Percentiles rank a stretch among this genome's conserved stretches.
Evolutionary conservation across 768 basidiomycete genomes (phyloP).

Genomic region (Psilocybe cubensis): DNA sequence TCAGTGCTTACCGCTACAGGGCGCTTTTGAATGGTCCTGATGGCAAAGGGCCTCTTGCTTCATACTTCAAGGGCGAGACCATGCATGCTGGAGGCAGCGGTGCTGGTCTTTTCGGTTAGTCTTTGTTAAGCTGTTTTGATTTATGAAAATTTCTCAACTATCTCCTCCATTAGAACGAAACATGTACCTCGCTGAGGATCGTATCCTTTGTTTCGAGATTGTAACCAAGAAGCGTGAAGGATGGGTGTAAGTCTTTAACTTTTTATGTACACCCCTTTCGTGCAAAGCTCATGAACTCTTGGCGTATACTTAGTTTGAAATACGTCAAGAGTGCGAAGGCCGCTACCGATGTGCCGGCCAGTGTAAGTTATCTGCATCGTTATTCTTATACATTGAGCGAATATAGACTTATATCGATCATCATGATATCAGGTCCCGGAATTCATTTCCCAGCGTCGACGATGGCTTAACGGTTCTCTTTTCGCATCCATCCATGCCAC

Average conservation of each 20-base stretch:
- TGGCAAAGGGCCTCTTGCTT: constrained; percentile 88
- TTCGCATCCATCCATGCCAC: constrained; percentile 95
- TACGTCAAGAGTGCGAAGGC: constrained; percentile 96
- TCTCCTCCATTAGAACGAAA: constrained; percentile 57
- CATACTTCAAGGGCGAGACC: constrained; percentile 92
- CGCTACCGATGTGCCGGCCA: constrained; percentile 93
- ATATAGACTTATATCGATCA: constrained; percentile 9
- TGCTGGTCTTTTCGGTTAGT: constrained; percentile 72
- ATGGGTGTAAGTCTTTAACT: constrained; percentile 68
- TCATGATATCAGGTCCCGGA: constrained; percentile 65
- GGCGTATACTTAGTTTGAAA: constrained; percentile 53
- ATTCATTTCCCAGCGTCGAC: constrained; percentile 92
- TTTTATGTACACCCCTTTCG: constrained; percentile 4
- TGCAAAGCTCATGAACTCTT: constrained; percentile 8
- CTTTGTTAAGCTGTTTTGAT: neutral
- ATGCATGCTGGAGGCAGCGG: constrained; percentile 69
- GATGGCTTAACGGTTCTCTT: constrained; percentile 88
- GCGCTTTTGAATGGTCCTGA: constrained; percentile 86
- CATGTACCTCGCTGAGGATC: constrained; percentile 92
- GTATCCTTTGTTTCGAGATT: constrained; percentile 93
- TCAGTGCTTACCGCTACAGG: constrained; percentile 89
- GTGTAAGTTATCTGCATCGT: constrained; percentile 40
- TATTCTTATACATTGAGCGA: constrained; percentile 1
- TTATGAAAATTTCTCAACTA: constrained; percentile 8
- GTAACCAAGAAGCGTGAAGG: constrained; percentile 87